These are phyloP conservation scores for Plectosphaerella plurivora DNA, from an alignment of 2,329 filamentous ascomycete species.

Conservation along the genomic window DNA sequence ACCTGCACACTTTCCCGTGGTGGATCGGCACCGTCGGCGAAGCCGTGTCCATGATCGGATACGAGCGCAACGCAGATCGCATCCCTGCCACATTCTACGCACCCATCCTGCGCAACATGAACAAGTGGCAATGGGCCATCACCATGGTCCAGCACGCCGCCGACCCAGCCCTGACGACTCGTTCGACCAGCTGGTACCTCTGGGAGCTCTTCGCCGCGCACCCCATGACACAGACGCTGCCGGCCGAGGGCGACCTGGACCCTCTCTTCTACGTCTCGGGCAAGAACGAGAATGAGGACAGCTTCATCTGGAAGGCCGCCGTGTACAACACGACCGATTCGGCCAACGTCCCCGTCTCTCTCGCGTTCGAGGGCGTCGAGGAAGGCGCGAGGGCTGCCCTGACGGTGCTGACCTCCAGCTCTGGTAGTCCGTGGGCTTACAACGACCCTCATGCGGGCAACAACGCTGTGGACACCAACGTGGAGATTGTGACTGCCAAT, in stretches of 20 bases:
- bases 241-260: constrained; percentile 33
- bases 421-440: constrained; percentile 32
- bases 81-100: constrained; percentile 51
- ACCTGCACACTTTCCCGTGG: constrained; percentile 44
- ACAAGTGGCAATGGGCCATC: constrained; percentile 47
- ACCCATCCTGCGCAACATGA: constrained; percentile 43
- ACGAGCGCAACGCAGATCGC: constrained; percentile 60
- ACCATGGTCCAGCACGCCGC: constrained; percentile 46
- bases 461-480: constrained; percentile 44
- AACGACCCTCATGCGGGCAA: constrained; percentile 39
- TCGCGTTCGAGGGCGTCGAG: constrained; percentile 39
- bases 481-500: constrained; percentile 32
- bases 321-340: constrained; percentile 46
- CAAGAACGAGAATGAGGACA: constrained; percentile 32
- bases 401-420: constrained; percentile 32
- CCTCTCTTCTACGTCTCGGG: constrained; percentile 49
- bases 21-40: constrained; percentile 60
- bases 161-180: constrained; percentile 41
- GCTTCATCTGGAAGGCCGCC: constrained; percentile 45
- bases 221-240: constrained; percentile 40
- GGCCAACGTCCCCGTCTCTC: constrained; percentile 36
- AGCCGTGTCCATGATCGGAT: constrained; percentile 60
- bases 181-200: constrained; percentile 44
- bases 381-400: constrained; percentile 34
- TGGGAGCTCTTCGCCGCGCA: constrained; percentile 45